Conservation (phyloP, 345 rosid species). For the Eucalyptus coolabah region DNA sequence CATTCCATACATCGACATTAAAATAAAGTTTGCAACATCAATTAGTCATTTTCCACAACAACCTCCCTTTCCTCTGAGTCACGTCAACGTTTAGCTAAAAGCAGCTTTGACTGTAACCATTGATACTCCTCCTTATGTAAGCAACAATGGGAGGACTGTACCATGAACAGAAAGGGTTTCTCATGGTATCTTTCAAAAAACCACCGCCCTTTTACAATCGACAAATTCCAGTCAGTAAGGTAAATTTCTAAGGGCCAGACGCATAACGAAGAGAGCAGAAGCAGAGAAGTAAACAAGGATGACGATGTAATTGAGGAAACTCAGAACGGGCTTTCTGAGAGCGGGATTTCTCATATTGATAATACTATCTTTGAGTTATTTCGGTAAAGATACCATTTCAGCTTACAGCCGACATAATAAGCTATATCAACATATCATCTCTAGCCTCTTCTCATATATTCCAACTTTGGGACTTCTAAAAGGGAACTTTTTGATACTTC, state of each 20-base stretch:
- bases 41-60: background rate
- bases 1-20: background rate
- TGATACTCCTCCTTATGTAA: background rate
- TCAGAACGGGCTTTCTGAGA: background rate
- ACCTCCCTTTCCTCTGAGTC: background rate
- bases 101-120: background rate
- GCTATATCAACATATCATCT: background rate
- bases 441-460: background rate
- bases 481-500: background rate
- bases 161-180: background rate
- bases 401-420: background rate
- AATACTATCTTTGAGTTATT: background rate
- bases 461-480: background rate
- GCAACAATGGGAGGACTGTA: background rate
- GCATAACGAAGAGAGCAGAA: background rate
- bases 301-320: background rate
- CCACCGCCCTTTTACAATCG: background rate
- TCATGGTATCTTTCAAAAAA: background rate
- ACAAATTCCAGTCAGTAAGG: background rate
- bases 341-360: background rate
- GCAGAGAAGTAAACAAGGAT: background rate
- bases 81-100: background rate
- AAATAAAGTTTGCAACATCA: background rate
- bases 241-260: background rate
- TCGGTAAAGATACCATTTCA: background rate